Base-by-base conservation (phyloP, 352 stramenopile genomes). In the Pythium coloratum region DNA sequence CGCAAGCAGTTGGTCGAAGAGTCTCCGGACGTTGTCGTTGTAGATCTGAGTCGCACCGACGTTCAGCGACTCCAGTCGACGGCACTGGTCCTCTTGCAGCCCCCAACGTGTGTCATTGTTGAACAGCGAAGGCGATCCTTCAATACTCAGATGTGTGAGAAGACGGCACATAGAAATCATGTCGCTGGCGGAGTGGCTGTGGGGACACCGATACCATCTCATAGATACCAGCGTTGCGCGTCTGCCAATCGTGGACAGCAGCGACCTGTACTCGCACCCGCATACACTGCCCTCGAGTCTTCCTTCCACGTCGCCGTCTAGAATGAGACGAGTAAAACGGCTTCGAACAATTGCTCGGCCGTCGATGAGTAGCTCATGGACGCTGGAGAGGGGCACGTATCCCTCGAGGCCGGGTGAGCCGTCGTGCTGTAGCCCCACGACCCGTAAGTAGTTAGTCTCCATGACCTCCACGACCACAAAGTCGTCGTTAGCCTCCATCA, bases 221-320 rank as follows among this genome's bases (percentile, higher is more conserved):
- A 68, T 68, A 1, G 62, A 68, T 2, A 68, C 9, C 8, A 50
- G 40, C 3, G 28, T 56, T 20, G 55, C 18, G 6, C 33, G 33
- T 18, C 28, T 13, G 1, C 62, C 54, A 6, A 68, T 12, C 18
- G 34, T 18, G 20, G 16, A 8, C 32, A 68, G 54, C 12, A 68
- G 33, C n/a, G 12, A 14, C 28, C 26, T 38, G 61, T 67, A 49
- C 3, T 34, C 26, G 26, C 61, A 67, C 9, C 38, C 24, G 12
- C 62, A 51, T 6, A 57, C 32, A 3, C 58, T 30, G 46, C 56
- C 33, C 20, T 30, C 33, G 2, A 49, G n/a, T 8, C 47, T 32
- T 1, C 33, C 59, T 53, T 65, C 59, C 3, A 58, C 47, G 5
- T 68, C 62, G 12, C 42, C 54, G 44, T 68, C 62, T 2, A 68